Evolutionary conservation across 768 basidiomycete genomes (phyloP), one percentile per base, ranked within the genome.

Genomic region (Lentinula edodes): DNA sequence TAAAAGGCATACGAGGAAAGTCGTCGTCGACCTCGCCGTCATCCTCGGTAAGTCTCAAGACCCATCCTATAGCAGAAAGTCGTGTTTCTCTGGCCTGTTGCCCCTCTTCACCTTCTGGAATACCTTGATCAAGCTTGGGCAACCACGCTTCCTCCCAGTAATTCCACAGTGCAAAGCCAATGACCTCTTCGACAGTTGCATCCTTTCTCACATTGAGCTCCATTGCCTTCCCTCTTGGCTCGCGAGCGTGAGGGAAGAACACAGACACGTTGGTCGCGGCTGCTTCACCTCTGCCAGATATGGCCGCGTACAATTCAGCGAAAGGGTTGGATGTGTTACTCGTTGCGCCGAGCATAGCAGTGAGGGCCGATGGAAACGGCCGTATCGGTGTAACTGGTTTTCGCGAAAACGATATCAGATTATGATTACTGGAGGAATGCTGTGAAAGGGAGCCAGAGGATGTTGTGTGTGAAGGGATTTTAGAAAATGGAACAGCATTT

Each of bases 21-120:
- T 99, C 97, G 71, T 98, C 97, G 70, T 99, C 97, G 0, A 98
- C 93, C 72, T 98, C 96, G 15, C 97, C 97, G 71, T 98, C 95
- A 50, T 95, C 92, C 68, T 99, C 97, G 1, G 94, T 91, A 59
- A 98, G 94, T 62, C 93, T 79, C 74, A 99, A 72, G 42, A 93
- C 88, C 96, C 97, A 99, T 1, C 93, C 94, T 3, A 91, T 79
- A 0, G 92, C 90, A 50, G 86, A 89, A 52, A 93, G 76, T 64
- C 75, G 78, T 1, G 78, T 78, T 16, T 77, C 75, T 73, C 83
- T 78, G 67, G 28, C 46, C 16, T 81, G 85, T 38, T 83, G 80
- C 64, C 91, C 88, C 32, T 85, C 82, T 63, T 85, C 84, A 4
- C 79, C 82, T 39, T 71, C 76, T 55, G 59, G 38, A 20, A 87